phyloP scores from a whole-genome alignment of 2,329 filamentous ascomycete species.

The Sclerotinia sclerotiorum region DNA sequence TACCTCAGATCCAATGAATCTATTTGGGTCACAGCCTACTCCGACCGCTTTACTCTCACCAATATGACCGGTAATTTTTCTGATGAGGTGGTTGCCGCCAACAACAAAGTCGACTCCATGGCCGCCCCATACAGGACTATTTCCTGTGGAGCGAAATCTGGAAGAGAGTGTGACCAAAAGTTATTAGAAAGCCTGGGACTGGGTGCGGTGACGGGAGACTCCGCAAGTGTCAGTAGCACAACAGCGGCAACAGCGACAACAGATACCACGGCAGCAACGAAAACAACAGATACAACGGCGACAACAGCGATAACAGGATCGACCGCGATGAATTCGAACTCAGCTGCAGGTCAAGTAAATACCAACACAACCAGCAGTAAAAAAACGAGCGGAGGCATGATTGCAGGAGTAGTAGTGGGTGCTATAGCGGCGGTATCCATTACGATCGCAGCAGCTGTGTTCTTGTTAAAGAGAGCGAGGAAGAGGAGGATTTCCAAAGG shows the following conservation, averaged over 20 bases:
- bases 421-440: neutral
- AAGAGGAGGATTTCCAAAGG: neutral
- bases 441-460: neutral
- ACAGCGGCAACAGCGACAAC: neutral
- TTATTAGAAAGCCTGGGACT: neutral
- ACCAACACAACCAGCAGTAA: neutral
- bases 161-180: slow-evolving; percentile 12
- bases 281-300: neutral
- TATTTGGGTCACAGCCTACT: slow-evolving; percentile 20
- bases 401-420: slow-evolving; percentile 10
- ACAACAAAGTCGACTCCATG: slow-evolving; percentile 4
- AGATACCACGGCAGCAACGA: neutral
- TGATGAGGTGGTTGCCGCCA: slow-evolving; percentile 8
- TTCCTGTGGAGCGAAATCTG: slow-evolving; percentile 15
- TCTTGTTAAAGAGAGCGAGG: neutral
- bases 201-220: neutral
- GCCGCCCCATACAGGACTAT: slow-evolving; percentile 1
- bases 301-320: neutral
- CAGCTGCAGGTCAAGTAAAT: neutral
- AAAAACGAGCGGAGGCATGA: neutral
- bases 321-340: neutral
- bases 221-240: neutral
- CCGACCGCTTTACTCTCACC: slow-evolving; percentile 15
- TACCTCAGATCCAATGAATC: slow-evolving; percentile 14
- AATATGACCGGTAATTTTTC: slow-evolving; percentile 14